Conservation (phyloP, 179 eudicot species). For the Spinacia oleracea region DNA sequence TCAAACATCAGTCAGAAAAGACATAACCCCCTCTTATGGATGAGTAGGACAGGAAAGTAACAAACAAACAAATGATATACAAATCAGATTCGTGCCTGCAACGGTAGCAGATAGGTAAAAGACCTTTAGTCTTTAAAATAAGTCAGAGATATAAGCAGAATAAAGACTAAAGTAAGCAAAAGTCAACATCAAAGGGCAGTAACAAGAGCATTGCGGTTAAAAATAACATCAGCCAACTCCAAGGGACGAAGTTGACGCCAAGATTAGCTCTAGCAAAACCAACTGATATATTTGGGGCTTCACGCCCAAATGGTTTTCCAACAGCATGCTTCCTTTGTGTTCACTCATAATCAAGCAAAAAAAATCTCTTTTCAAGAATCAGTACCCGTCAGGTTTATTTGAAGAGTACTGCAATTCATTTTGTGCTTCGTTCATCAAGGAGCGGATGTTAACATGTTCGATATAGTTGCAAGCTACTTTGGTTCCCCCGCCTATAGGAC, state of each 20-base stretch:
- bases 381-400: neutral
- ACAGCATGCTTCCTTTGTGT: neutral
- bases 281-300: neutral
- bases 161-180: neutral
- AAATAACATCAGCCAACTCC: neutral
- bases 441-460: neutral
- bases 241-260: neutral
- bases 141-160: neutral
- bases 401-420: neutral
- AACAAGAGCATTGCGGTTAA: neutral
- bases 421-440: neutral
- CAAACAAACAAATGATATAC: neutral
- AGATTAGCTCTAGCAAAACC: neutral
- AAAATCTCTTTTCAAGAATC: neutral
- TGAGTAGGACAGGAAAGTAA: neutral
- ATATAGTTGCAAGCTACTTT: neutral
- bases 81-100: neutral
- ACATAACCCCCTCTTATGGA: neutral
- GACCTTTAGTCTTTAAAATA: neutral
- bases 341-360: neutral
- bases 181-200: neutral
- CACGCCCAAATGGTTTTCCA: neutral
- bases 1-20: constrained; percentile 1
- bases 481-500: neutral
- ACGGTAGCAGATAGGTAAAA: neutral